Evolutionary conservation across 441 rosid genomes (phyloP).

Genomic region (Croton setiger): DNA sequence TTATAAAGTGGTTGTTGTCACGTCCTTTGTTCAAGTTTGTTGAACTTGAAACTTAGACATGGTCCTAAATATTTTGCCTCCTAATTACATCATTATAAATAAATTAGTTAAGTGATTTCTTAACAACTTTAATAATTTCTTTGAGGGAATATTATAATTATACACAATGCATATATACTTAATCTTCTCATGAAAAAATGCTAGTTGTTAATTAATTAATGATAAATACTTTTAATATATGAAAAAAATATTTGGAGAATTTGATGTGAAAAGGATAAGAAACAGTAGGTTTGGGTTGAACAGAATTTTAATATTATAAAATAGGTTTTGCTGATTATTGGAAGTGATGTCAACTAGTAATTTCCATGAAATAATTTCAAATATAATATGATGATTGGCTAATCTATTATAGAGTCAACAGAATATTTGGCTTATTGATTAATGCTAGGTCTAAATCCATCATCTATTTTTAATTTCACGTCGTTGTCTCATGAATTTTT

Average conservation of each 20-base stretch:
- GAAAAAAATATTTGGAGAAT: background rate
- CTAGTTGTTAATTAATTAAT: background rate
- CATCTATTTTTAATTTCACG: background rate
- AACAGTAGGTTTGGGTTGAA: background rate
- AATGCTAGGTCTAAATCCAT: background rate
- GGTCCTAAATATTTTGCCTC: constrained; percentile 16
- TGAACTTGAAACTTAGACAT: constrained; percentile 18
- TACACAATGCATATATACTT: too few relatives aligned
- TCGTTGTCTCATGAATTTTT: background rate
- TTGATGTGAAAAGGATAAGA: background rate
- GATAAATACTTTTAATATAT: background rate
- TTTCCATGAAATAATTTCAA: background rate
- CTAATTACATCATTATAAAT: too few relatives aligned
- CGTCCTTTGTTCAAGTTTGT: constrained; percentile 44
- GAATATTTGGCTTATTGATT: background rate
- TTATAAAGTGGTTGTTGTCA: constrained; percentile 58
- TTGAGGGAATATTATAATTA: too few relatives aligned
- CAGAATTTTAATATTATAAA: background rate
- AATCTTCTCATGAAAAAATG: background rate
- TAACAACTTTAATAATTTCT: too few relatives aligned
- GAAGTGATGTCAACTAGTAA: background rate
- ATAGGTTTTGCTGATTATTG: background rate
- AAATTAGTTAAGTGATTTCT: background rate
- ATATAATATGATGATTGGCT: background rate
- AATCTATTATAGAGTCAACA: background rate